Base-by-base conservation (phyloP, 768 basidiomycete genomes). In the Cubamyces sp. region DNA sequence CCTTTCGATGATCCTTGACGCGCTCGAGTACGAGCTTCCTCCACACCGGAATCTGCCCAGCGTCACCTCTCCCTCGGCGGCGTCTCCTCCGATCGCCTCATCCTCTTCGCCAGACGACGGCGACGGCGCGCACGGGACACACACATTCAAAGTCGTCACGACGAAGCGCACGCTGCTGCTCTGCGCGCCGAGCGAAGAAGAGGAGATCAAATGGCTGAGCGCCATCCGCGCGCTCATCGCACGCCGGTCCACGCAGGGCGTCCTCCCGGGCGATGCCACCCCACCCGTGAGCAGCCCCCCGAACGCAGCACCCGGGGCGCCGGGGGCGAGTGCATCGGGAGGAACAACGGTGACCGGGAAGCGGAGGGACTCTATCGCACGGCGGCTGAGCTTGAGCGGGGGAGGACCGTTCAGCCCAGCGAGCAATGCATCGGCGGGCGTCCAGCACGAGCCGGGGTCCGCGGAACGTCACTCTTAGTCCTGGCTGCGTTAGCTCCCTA, bases 171-270 rank as follows among this genome's bases (percentile, higher is more conserved):
- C 92, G 18, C 78, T 95, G 60, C 75, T 97, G 56, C 79, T 98
- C 26, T 98, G 95, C 69, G 97, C 97, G 7, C 96, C 97, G 16
- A 89, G 84, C 60, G 97, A 99, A 74, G 34, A 34, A 34, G 34
- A 98, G 68, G 97, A 98, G 77, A 96, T 98, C 74, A 92, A 91
- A 74, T 99, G 97, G 97, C 79, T 99, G 49, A 94, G 95, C 53
- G 94, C 96, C 11, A 86, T 98, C 41, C 88, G 94, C 54, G 94
- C 94, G 63, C 81, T 99, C 71, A 90, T 98, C 65, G 90, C 90
- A 19, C 81, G 92, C 56, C 79, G 92, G 68, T 71, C 75, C 48
- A 74, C 71, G 42, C 71, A 70, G 55, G 74, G 73, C 40, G 74
- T 74, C 45, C 72, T 75, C 47, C 72, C 75, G 30, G 75, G 74